These are phyloP conservation scores for Vitis rupestris DNA, from an alignment of 164 flowering plant species.

Conservation along the genomic window DNA sequence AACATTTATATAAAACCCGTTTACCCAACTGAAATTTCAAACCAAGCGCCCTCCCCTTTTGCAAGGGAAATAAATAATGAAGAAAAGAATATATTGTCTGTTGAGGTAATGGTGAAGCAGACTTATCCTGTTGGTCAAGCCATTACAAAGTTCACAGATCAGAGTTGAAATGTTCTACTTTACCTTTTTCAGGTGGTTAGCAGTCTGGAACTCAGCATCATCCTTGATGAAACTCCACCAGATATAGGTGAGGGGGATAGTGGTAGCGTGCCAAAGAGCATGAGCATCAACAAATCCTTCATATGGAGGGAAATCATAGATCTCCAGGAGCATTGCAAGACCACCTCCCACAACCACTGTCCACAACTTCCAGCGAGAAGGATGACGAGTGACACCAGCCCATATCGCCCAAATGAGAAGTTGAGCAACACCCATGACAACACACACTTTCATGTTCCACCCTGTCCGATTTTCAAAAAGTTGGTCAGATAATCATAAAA, in stretches of 20 bases:
- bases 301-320: constrained; percentile 52
- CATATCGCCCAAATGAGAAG: constrained; percentile 45
- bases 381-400: constrained; percentile 42
- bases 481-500: background rate
- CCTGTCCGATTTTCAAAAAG: constrained; percentile 21
- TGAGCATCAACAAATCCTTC: constrained; percentile 43
- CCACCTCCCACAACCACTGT: constrained; percentile 37
- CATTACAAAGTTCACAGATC: background rate
- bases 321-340: constrained; percentile 44
- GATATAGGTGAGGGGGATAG: constrained; percentile 38
- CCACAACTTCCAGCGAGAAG: constrained; percentile 54
- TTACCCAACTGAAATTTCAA: background rate
- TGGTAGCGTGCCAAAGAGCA: constrained; percentile 53
- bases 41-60: background rate
- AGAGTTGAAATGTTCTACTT: constrained; percentile 14
- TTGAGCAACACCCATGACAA: constrained; percentile 35
- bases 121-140: background rate
- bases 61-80: background rate
- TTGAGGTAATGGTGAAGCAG: background rate
- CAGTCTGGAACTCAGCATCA: constrained; percentile 35
- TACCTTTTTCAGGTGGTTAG: constrained; percentile 32
- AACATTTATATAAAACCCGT: background rate
- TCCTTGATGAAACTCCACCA: constrained; percentile 53
- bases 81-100: background rate
- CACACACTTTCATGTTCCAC: constrained; percentile 49